Conservation (phyloP, 164 flowering plant genomes). For the Magnolia sinica region DNA sequence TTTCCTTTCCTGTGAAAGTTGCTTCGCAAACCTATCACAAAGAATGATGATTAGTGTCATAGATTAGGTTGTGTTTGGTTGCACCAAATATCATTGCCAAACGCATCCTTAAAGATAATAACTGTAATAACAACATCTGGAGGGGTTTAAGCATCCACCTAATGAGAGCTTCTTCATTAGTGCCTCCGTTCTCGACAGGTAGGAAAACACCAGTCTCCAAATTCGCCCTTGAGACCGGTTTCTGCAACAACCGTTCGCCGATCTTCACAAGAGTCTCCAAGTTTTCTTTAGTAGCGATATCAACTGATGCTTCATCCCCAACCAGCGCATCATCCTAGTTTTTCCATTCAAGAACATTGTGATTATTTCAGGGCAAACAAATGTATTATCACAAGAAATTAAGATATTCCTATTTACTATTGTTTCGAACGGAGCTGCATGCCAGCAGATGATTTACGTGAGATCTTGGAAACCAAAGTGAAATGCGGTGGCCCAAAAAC, state of each 20-base stretch:
- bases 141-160: slow-evolving; percentile 10
- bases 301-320: slow-evolving; percentile 7
- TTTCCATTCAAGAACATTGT: not conserved
- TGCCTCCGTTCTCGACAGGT: slow-evolving; percentile 9
- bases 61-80: not conserved
- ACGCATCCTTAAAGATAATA: not conserved
- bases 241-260: slow-evolving; percentile 19
- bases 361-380: too few species aligned
- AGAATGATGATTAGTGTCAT: not conserved
- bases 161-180: slow-evolving; percentile 21
- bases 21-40: slow-evolving; percentile 1
- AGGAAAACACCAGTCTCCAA: slow-evolving; percentile 21
- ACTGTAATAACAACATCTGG: not conserved
- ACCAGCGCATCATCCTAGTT: slow-evolving; percentile 16
- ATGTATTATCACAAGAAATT: too few species aligned
- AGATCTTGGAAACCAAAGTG: too few species aligned
- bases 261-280: slow-evolving; percentile 19
- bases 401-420: too few species aligned
- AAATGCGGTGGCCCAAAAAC: too few species aligned
- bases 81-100: too few species aligned
- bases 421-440: too few species aligned
- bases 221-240: slow-evolving; percentile 18
- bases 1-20: slow-evolving; percentile 3
- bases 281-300: slow-evolving; percentile 17
- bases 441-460: too few species aligned